Base-by-base conservation (phyloP, 2,329 filamentous ascomycete species). In the Fusarium abutilonis region DNA sequence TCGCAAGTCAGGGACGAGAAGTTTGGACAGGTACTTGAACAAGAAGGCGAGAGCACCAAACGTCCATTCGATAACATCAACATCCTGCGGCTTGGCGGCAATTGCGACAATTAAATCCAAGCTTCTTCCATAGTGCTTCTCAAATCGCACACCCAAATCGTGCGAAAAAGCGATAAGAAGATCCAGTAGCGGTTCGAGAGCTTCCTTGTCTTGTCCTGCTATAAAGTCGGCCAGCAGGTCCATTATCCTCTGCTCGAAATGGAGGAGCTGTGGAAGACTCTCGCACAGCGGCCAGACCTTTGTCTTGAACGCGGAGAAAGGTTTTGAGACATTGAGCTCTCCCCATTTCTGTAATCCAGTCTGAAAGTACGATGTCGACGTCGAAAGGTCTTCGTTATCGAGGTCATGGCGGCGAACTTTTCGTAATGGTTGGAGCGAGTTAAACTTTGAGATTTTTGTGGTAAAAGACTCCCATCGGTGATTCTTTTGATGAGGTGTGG, bases 41-140 rank as follows among this genome's bases (percentile, higher is more conserved):
- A 98, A 82, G 82, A 96, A 99, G 41, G 95, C 93, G 52, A 99
- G 82, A 68, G 92, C 93, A 11, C 89, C 92, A 77, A 99, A 99
- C 46, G 92, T 94, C 93, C 94, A 98, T 78, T 99, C 95, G 46
- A 98, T 91, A n/a, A 96, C 93, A 63, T 93, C 91, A 23, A 91
- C 88, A 71, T 91, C 89, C 53, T 90, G 83, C 49, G 91, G 87
- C 69, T 87, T 90, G 50, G 88, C 88, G 10, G 93, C 93, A 64
- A 98, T 85, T 14, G 87, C 86, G 35, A 91, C 86, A 51, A 99
- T 87, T 50, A 96, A 80, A 50, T 82, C 84, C 55, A 99, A 86
- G 23, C 90, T 87, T 47, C 85, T 83, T 41, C 87, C 83, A 74
- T 97, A 98, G 75, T 97, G 88, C 71, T 90, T 92, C 77, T 97